These are phyloP conservation scores for Solidago caesia DNA, from an alignment of 129 eudicot genomes.

Conservation along the genomic window DNA sequence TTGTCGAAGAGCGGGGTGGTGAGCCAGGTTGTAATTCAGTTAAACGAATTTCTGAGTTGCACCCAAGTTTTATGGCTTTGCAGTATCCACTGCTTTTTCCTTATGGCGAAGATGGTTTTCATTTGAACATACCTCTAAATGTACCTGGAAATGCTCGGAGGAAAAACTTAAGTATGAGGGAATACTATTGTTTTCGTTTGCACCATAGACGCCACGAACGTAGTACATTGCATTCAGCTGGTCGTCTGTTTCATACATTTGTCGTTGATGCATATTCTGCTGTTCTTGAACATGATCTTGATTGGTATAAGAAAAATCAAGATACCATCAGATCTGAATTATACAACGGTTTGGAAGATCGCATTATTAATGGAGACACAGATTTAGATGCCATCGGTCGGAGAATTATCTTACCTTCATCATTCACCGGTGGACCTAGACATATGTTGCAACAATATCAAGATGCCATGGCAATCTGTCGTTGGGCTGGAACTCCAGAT, in stretches of 20 bases:
- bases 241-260: neutral
- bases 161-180: neutral
- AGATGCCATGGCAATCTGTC: neutral
- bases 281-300: neutral
- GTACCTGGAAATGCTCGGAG: neutral
- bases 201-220: neutral
- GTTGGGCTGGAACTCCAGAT: neutral
- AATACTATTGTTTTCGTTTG: neutral
- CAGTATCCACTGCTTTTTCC: neutral
- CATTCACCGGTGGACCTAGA: neutral
- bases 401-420: neutral
- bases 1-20: neutral
- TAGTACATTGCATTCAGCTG: neutral
- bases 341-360: neutral
- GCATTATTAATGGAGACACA: neutral
- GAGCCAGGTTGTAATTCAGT: neutral
- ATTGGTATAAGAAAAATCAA: neutral
- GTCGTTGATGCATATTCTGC: neutral
- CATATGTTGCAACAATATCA: neutral
- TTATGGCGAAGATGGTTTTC: slow-evolving; percentile 1
- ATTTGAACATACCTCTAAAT: neutral
- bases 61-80: neutral
- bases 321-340: neutral
- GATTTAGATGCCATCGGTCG: neutral
- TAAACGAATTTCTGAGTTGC: neutral